These are phyloP conservation scores for Gloeopeniophorella convolvens DNA, from an alignment of 768 basidiomycete genomes.

Conservation along the genomic window DNA sequence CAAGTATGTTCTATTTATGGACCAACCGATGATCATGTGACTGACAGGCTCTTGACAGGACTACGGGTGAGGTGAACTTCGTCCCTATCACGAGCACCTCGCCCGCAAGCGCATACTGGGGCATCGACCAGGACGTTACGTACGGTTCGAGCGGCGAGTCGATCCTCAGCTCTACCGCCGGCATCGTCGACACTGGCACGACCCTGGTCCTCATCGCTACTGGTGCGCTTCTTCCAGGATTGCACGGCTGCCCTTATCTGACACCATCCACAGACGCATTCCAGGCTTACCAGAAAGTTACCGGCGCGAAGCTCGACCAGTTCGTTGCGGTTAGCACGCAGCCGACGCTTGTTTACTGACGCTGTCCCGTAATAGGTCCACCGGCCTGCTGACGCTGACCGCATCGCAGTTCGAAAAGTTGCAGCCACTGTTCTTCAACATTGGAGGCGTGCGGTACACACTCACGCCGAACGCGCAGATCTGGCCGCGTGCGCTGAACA, in stretches of 20 bases:
- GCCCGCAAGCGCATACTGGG: constrained; percentile 47
- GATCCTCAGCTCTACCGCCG: constrained; percentile 34
- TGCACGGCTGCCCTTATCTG: too few species aligned
- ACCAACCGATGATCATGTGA: constrained; percentile 14
- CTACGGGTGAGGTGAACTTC: constrained; percentile 31
- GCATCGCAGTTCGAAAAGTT: constrained; percentile 38
- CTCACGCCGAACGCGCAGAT: constrained; percentile 34
- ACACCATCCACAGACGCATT: constrained; percentile 38
- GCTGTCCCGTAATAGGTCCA: constrained; percentile 31
- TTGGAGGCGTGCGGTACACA: constrained; percentile 39
- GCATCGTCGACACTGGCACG: constrained; percentile 50
- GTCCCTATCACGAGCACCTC: constrained; percentile 38
- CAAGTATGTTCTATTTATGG: constrained; percentile 29
- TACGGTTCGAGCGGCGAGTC: constrained; percentile 28
- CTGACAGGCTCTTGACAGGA: constrained; percentile 20
- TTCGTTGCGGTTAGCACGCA: constrained; percentile 23
- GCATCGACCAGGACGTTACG: constrained; percentile 38
- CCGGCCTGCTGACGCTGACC: not conserved
- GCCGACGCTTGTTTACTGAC: too few species aligned
- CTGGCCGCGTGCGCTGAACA: constrained; percentile 29
- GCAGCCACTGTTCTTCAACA: constrained; percentile 50
- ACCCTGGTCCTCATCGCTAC: constrained; percentile 51
- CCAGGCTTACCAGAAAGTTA: constrained; percentile 45
- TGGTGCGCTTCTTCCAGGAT: constrained; percentile 14
- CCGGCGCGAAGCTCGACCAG: constrained; percentile 46